phyloP scores from a whole-genome alignment of 805 yeast genomes.

The Brettanomyces naardenensis region DNA sequence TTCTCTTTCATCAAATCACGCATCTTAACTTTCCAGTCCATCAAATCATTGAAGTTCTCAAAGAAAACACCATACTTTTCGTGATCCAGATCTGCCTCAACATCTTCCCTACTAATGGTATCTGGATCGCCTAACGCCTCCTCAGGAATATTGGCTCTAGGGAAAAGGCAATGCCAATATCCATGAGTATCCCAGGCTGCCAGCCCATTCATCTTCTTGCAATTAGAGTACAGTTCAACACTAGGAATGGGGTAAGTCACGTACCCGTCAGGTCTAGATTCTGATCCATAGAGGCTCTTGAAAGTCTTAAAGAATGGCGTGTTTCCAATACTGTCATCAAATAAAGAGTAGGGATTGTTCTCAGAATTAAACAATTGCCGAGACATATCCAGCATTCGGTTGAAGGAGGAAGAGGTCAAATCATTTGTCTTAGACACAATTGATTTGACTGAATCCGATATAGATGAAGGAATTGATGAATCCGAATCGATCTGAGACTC shows the following conservation, averaged over 20 bases:
- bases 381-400: neutral
- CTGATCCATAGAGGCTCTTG: slow-evolving; percentile 3
- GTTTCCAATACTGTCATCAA: slow-evolving; percentile 1
- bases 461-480: slow-evolving; percentile 3
- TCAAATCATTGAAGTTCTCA: slow-evolving; percentile 51
- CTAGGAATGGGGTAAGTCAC: slow-evolving; percentile 23
- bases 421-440: slow-evolving; percentile 11
- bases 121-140: slow-evolving; percentile 16
- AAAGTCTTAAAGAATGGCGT: slow-evolving; percentile 2
- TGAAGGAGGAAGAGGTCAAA: slow-evolving; percentile 7
- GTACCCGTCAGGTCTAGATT: slow-evolving; percentile 13
- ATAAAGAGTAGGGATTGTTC: neutral
- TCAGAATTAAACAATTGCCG: neutral
- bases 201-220: slow-evolving; percentile 57
- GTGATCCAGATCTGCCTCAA: slow-evolving; percentile 30
- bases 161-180: slow-evolving; percentile 87
- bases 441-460: slow-evolving; percentile 3
- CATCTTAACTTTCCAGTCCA: slow-evolving; percentile 63
- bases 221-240: slow-evolving; percentile 48
- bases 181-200: slow-evolving; percentile 80
- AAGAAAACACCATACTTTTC: slow-evolving; percentile 55
- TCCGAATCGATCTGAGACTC: slow-evolving; percentile 4
- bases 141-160: slow-evolving; percentile 34
- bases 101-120: slow-evolving; percentile 50
- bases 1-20: slow-evolving; percentile 34